phyloP scores from a whole-genome alignment of 371 early-diverging fungal species.

The Zychaea mexicana region DNA sequence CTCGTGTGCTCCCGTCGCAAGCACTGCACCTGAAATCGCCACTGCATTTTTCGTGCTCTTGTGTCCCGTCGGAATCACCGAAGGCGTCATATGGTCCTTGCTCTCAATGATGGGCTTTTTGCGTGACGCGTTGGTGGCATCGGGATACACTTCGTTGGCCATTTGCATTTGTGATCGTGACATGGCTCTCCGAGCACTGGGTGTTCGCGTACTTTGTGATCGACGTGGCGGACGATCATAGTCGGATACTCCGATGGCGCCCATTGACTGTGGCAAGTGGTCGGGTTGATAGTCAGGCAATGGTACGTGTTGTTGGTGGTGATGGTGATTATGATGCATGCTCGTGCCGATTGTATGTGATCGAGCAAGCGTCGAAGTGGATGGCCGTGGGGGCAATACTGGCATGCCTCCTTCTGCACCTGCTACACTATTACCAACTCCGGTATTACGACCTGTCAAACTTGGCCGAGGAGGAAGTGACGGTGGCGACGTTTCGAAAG shows the following conservation, averaged over 20 bases:
- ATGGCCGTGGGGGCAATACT: slow-evolving; percentile 42
- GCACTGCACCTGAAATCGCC: slow-evolving; percentile 18
- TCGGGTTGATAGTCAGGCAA: background rate
- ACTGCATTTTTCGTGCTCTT: slow-evolving; percentile 17
- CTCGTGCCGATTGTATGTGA: slow-evolving; percentile 27
- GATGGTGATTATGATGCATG: background rate
- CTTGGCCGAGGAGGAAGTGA: slow-evolving; percentile 17
- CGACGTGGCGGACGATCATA: slow-evolving; percentile 2
- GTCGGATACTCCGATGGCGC: background rate
- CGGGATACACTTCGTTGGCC: slow-evolving; percentile 23
- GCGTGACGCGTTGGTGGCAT: slow-evolving; percentile 24
- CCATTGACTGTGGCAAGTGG: background rate
- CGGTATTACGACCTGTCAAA: background rate
- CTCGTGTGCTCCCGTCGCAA: slow-evolving; percentile 30
- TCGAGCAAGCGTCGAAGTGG: slow-evolving; percentile 34
- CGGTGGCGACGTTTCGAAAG: slow-evolving; percentile 9
- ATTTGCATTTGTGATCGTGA: slow-evolving; percentile 19
- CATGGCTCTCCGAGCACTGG: slow-evolving; percentile 17
- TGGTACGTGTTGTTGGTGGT: slow-evolving; percentile 1
- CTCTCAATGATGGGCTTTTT: slow-evolving; percentile 19
- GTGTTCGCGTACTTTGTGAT: slow-evolving; percentile 12
- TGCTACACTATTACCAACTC: too few species aligned
- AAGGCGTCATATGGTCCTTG: background rate
- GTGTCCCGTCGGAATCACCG: slow-evolving; percentile 14
- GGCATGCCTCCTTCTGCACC: slow-evolving; percentile 28